Evolutionary conservation across 768 basidiomycete species (phyloP).

Genomic region (Tubosaeta sp.): DNA sequence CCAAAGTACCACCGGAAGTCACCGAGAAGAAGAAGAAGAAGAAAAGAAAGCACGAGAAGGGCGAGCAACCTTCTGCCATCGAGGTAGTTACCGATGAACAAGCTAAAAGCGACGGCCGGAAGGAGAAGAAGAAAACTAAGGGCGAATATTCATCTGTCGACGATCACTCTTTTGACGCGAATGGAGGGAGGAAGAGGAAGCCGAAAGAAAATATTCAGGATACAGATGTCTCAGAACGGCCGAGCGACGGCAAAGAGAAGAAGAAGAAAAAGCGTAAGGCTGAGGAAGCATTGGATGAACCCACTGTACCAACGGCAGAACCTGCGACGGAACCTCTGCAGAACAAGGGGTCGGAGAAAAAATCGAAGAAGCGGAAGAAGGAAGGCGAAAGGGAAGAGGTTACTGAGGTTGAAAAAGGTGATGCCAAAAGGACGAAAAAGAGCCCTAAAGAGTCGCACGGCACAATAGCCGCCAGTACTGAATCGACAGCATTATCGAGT

Average conservation of each 20-base stretch:
- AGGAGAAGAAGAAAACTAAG: conserved; percentile 19
- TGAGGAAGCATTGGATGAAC: conserved; percentile 20
- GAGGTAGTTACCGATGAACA: neutral
- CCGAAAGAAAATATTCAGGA: conserved; percentile 6
- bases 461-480: conserved; percentile 4
- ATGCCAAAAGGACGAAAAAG: conserved; percentile 27
- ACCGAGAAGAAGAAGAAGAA: conserved; percentile 10
- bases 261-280: conserved; percentile 12
- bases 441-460: conserved; percentile 9
- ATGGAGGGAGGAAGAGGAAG: conserved; percentile 16
- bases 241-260: conserved; percentile 1
- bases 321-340: conserved; percentile 4
- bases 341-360: conserved; percentile 9
- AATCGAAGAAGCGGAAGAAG: conserved; percentile 36
- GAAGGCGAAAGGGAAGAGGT: conserved; percentile 10
- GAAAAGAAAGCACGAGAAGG: conserved; percentile 14
- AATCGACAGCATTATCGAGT: conserved; percentile 10
- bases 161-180: neutral
- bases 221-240: neutral
- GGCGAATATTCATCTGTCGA: neutral
- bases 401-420: conserved; percentile 2
- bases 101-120: conserved; percentile 1
- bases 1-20: neutral
- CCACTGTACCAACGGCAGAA: conserved; percentile 7
- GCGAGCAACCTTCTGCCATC: neutral